Evolutionary conservation across 305 asterid species (phyloP).

Genomic region (Nicotiana rustica): DNA sequence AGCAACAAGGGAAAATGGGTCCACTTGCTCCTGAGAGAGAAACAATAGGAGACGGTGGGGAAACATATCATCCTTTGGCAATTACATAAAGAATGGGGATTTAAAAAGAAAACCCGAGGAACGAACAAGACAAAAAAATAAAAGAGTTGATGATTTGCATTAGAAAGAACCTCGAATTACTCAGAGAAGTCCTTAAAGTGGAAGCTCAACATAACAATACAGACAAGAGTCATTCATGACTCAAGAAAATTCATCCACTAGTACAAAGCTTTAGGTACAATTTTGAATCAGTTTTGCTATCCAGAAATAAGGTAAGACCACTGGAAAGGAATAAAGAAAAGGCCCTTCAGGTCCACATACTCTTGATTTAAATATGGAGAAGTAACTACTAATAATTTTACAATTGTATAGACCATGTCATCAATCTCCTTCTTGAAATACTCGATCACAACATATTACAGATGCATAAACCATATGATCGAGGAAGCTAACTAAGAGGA

Average conservation of each 20-base stretch:
- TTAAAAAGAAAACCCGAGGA: not conserved
- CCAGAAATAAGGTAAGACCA: not conserved
- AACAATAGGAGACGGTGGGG: constrained; percentile 6
- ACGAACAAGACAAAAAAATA: not conserved
- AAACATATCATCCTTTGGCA: constrained; percentile 21
- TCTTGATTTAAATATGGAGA: constrained; percentile 8
- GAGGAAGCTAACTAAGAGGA: not conserved
- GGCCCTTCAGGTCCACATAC: not conserved
- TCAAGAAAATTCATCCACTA: constrained; percentile 21
- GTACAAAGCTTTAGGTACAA: not conserved
- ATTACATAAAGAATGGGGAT: not conserved
- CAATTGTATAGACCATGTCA: not conserved
- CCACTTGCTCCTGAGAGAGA: constrained; percentile 72
- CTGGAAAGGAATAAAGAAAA: constrained; percentile 19
- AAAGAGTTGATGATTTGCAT: not conserved
- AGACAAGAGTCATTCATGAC: not conserved
- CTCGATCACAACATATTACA: constrained; percentile 11
- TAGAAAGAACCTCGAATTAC: constrained; percentile 1
- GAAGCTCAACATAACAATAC: not conserved
- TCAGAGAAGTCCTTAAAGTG: not conserved
- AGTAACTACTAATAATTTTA: not conserved
- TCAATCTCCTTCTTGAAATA: not conserved
- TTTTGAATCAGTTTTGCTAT: constrained; percentile 9
- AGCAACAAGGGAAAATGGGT: constrained; percentile 96
- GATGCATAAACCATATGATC: constrained; percentile 4